Percentiles rank a stretch among this genome's conserved stretches.
phyloP scores from a whole-genome alignment of 768 basidiomycete genomes.

The Tricholoma bakamatsutake region DNA sequence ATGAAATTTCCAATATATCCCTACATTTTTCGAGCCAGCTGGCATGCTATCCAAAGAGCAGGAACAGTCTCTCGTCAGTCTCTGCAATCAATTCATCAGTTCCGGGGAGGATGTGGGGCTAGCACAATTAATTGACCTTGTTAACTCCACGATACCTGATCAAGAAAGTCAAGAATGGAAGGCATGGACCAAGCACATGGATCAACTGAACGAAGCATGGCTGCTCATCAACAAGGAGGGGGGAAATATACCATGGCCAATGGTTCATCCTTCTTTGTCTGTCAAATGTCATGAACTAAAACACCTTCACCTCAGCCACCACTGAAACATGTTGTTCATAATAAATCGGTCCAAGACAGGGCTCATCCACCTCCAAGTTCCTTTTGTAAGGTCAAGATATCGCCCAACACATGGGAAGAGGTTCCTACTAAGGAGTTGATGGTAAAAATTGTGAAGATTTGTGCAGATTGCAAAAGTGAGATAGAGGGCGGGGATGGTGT shows the following conservation, averaged over 20 bases:
- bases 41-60: too few relatives aligned
- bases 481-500: constrained; percentile 6
- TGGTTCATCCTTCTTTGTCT: constrained; percentile 1
- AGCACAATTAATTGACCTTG: too few relatives aligned
- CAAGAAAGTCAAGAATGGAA: constrained; percentile 9
- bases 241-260: constrained; percentile 7
- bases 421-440: background rate
- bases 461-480: constrained; percentile 2
- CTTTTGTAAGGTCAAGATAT: background rate
- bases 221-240: constrained; percentile 3
- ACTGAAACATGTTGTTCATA: background rate
- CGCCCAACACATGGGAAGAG: background rate
- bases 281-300: background rate
- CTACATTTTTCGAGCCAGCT: too few relatives aligned
- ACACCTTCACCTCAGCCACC: background rate
- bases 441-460: background rate
- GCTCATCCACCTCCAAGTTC: background rate
- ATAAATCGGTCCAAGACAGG: background rate
- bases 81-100: too few relatives aligned
- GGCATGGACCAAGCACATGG: constrained; percentile 14
- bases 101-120: too few relatives aligned
- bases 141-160: too few relatives aligned
- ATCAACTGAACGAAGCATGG: constrained; percentile 4
- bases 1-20: background rate
- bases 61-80: too few relatives aligned